Evolutionary conservation across 164 flowering plant genomes (phyloP), one percentile per base, ranked within the genome.

Genomic region (Cinnamomum micranthum): DNA sequence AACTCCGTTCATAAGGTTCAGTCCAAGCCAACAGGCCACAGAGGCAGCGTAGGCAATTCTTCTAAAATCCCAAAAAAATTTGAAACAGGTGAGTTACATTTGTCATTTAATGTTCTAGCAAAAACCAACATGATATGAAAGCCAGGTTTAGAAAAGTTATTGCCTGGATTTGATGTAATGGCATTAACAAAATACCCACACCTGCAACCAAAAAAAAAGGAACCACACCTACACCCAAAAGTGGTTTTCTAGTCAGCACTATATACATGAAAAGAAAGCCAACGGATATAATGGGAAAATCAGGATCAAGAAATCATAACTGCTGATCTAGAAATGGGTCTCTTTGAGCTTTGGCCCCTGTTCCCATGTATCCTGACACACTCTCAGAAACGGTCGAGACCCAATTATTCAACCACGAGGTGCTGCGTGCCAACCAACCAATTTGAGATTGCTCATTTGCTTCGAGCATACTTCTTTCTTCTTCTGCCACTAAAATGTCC

Each of bases 291-390:
- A 17, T n/a, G n/a, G 17, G n/a, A 15, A 55, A 15, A 55, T 20
- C 14, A 14, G 25, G 33, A 55, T 31, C 17, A 13, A 20, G 71
- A 76, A 67, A 35, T 88, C 76, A 95, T 31, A 86, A 82, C 78
- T 90, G 94, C 86, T 89, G 89, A 77, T 95, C 89, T 20, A 95
- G 93, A 74, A 74, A 85, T 25, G 93, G 82, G 72, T 92, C 98
- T 72, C 71, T 82, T 1, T 85, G 84, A 74, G 85, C 59, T 72
- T 80, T 83, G 7, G 24, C 77, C 13, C 80, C 79, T 24, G 82
- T 69, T 24, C 82, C 86, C 69, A 91, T 15, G 74, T 87, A 87
- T 47, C 82, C 90, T 12, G 86, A 27, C 47, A 87, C 85, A 67
- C 68, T 79, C 73, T 66, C 88, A 6, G 89, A 68, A 66, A 88